phyloP scores from a whole-genome alignment of 176 grass and related monocot species.

The Aegilops longissima region DNA sequence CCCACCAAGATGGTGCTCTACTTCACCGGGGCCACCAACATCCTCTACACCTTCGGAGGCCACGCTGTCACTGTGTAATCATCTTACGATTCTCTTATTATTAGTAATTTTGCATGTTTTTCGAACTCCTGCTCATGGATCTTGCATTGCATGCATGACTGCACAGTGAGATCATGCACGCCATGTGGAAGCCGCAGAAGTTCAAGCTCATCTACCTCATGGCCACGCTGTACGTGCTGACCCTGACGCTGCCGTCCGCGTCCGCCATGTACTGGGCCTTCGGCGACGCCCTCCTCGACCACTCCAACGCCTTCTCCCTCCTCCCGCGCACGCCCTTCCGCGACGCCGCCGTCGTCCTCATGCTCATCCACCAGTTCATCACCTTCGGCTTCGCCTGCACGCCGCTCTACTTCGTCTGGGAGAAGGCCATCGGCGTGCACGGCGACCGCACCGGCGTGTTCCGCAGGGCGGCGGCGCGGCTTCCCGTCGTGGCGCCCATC shows the following conservation, averaged over 20 bases:
- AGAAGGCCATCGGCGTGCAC: slow-evolving; percentile 85
- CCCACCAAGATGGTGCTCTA: slow-evolving; percentile 90
- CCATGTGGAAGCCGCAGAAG: slow-evolving; percentile 98
- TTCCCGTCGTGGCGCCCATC: slow-evolving; percentile 74
- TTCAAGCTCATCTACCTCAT: slow-evolving; percentile 91
- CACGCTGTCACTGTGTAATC: slow-evolving; percentile 97
- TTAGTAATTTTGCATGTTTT: too few relatives aligned
- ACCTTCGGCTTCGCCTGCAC: slow-evolving; percentile 97
- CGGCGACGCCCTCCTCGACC: slow-evolving; percentile 80
- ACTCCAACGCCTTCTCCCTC: slow-evolving; percentile 95
- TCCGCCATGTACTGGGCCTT: slow-evolving; percentile 97
- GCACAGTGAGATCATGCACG: slow-evolving; percentile 95
- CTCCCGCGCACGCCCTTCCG: slow-evolving; percentile 74
- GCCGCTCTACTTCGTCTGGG: slow-evolving; percentile 97
- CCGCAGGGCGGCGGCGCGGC: slow-evolving; percentile 47
- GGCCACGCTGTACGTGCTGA: slow-evolving; percentile 81
- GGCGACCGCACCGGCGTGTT: slow-evolving; percentile 35
- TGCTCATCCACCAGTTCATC: slow-evolving; percentile 97
- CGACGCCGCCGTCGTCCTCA: slow-evolving; percentile 75
- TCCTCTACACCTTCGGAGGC: slow-evolving; percentile 98
- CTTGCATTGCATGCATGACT: neutral
- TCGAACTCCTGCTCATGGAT: neutral
- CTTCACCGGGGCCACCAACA: slow-evolving; percentile 98
- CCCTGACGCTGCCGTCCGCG: slow-evolving; percentile 84
- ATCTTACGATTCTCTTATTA: neutral